Evolutionary conservation across 352 stramenopile species (phyloP), one percentile per base, ranked within the genome.

Genomic region (Phytopythium ostracodes): DNA sequence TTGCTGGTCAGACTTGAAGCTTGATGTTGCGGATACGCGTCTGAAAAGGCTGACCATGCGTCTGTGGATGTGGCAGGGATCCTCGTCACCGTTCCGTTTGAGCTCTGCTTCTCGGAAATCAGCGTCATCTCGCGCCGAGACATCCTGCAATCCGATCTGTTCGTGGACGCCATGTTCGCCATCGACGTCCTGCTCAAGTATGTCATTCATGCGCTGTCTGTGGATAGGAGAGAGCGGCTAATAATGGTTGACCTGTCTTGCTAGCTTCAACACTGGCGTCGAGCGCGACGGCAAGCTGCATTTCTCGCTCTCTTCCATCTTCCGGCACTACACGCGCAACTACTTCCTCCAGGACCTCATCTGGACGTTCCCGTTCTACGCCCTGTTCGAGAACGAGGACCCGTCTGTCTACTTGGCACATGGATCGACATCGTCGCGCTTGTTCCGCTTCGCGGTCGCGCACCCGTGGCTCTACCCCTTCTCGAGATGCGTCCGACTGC

Each of bases 141-240:
- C 8, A 75, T 91, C 27, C 47, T 87, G 4, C 70, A 68, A 15
- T 62, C 88, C 29, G 84, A 94, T 56, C 67, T 85, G 18, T 77
- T 85, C 44, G 65, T 94, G 10, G 84, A 94, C 61, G 47, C 36
- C 17, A 74, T 91, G 59, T 94, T 94, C 56, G 57, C 60, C 9
- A 57, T 88, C 38, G 82, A 92, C 36, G 89, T 94, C 47, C n/a
- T 80, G 1, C 67, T 92, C 56, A 91, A 88, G 82, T 91, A 67
- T 43, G 69, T 73, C 17, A 10, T 18, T 63, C 15, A 14, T 2
- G 17, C 9, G 49, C 11, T 8, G 29, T 3, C 29, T 33, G 29
- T 7, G 29, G 29, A 33, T 33, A n/a, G n/a, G 29, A 3, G 29
- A 33, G 9, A 3, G 9, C 25, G 11, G 20, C 29, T 43, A 38